These are phyloP conservation scores for Cladorrhinum samala DNA, from an alignment of 495 filamentous ascomycete species.

Conservation along the genomic window DNA sequence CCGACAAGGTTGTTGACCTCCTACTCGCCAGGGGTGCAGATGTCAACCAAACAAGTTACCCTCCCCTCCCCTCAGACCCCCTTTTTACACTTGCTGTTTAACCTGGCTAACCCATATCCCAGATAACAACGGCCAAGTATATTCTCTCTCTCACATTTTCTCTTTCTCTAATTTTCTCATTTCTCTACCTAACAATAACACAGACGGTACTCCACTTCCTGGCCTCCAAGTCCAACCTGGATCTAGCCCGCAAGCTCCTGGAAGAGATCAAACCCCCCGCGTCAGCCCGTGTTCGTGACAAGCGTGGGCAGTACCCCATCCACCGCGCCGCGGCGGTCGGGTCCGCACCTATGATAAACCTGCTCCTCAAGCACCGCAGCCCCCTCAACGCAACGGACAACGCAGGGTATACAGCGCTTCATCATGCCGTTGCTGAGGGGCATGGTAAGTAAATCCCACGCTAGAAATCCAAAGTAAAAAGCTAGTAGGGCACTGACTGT, in stretches of 20 bases:
- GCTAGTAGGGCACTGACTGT: background rate
- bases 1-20: conserved; percentile 62
- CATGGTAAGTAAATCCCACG: conserved; percentile 52
- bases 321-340: conserved; percentile 91
- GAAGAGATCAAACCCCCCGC: conserved; percentile 58
- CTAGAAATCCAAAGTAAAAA: background rate
- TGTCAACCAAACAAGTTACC: conserved; percentile 68
- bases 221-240: conserved; percentile 81
- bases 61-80: background rate
- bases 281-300: conserved; percentile 78
- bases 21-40: conserved; percentile 78
- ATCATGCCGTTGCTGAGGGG: conserved; percentile 91
- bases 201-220: conserved; percentile 88
- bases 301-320: conserved; percentile 75
- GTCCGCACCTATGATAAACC: conserved; percentile 73
- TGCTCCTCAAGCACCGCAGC: conserved; percentile 71
- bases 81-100: conserved; percentile 1
- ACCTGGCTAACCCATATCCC: conserved; percentile 1
- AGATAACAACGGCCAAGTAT: conserved; percentile 55
- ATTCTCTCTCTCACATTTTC: background rate
- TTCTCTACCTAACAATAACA: too few relatives aligned
- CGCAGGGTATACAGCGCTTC: conserved; percentile 78
- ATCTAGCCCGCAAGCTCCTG: conserved; percentile 71
- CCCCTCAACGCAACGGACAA: conserved; percentile 84
- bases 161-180: background rate